These are phyloP conservation scores for Xylaria sp. DNA, from an alignment of 2,329 filamentous ascomycete genomes.

Conservation along the genomic window DNA sequence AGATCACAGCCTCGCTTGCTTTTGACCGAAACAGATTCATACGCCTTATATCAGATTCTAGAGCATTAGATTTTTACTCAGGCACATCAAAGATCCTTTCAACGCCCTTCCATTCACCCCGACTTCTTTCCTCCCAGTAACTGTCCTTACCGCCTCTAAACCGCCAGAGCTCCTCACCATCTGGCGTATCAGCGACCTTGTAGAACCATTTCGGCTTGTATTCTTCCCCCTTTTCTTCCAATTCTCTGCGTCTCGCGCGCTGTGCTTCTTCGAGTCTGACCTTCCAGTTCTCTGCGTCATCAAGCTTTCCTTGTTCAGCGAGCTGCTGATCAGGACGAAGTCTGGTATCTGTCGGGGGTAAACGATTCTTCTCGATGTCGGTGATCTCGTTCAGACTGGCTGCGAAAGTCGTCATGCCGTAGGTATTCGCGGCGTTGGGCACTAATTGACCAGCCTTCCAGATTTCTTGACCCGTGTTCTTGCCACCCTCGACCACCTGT, in stretches of 20 bases:
- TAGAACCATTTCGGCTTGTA: slow-evolving; percentile 88
- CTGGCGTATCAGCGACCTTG: slow-evolving; percentile 68
- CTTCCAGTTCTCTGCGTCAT: slow-evolving; percentile 86
- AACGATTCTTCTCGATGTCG: slow-evolving; percentile 74
- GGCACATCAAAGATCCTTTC: slow-evolving; percentile 47
- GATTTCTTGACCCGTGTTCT: slow-evolving; percentile 69
- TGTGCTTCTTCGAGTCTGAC: slow-evolving; percentile 87
- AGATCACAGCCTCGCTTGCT: neutral
- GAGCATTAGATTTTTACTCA: slow-evolving; percentile 24
- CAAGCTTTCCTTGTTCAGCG: slow-evolving; percentile 82
- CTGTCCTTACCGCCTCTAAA: slow-evolving; percentile 84
- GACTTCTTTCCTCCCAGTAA: slow-evolving; percentile 88
- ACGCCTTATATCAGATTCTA: slow-evolving; percentile 7
- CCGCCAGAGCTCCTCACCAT: slow-evolving; percentile 77
- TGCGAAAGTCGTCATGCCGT: slow-evolving; percentile 89
- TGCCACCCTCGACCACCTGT: slow-evolving; percentile 71
- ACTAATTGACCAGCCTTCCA: slow-evolving; percentile 86
- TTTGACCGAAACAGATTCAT: neutral
- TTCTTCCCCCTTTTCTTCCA: slow-evolving; percentile 79
- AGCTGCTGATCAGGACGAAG: slow-evolving; percentile 89
- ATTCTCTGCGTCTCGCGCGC: slow-evolving; percentile 74
- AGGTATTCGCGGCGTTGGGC: slow-evolving; percentile 80
- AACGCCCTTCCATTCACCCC: slow-evolving; percentile 48
- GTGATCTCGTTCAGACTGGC: slow-evolving; percentile 91
- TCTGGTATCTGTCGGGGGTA: slow-evolving; percentile 85